phyloP scores from a whole-genome alignment of 2,329 filamentous ascomycete species.

The Fusarium tjaetaba region DNA sequence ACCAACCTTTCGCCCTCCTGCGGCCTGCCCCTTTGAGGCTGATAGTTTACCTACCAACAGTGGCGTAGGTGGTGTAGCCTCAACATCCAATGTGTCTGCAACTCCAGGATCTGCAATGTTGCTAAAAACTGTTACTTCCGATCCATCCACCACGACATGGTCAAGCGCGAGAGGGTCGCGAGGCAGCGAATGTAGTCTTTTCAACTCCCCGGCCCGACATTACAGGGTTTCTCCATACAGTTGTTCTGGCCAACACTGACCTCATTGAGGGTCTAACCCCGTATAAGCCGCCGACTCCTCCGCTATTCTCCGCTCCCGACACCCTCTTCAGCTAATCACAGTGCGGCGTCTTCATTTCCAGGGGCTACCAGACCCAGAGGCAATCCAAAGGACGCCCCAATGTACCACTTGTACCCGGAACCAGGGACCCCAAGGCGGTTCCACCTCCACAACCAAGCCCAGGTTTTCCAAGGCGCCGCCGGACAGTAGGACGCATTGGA shows the following conservation, averaged over 20 bases:
- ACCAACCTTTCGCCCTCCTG: conserved; percentile 10
- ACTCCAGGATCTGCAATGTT: conserved; percentile 7
- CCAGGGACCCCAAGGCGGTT: conserved; percentile 21
- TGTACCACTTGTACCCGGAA: conserved; percentile 30
- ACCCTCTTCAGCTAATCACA: conserved; percentile 12
- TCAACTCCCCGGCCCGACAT: conserved; percentile 21
- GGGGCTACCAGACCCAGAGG: conserved; percentile 15
- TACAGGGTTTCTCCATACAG: conserved; percentile 42
- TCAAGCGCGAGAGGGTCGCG: background rate
- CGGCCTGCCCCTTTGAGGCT: conserved; percentile 38
- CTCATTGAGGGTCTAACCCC: conserved; percentile 38
- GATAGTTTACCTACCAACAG: conserved; percentile 12
- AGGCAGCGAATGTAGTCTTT: conserved; percentile 15
- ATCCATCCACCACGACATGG: conserved; percentile 25
- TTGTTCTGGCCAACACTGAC: conserved; percentile 35
- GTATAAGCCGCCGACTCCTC: conserved; percentile 39
- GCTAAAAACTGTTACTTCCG: conserved; percentile 22
- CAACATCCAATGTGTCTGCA: background rate
- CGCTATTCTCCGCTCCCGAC: conserved; percentile 28
- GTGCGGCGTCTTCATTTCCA: background rate
- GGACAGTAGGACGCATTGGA: conserved; percentile 24
- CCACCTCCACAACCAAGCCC: conserved; percentile 37
- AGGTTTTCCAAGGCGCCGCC: conserved; percentile 37
- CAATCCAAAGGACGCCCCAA: conserved; percentile 6
- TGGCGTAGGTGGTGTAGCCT: conserved; percentile 3